Evolutionary conservation across 345 rosid species (phyloP), one percentile per base, ranked within the genome.

Genomic region (Eucalyptus caleyi): DNA sequence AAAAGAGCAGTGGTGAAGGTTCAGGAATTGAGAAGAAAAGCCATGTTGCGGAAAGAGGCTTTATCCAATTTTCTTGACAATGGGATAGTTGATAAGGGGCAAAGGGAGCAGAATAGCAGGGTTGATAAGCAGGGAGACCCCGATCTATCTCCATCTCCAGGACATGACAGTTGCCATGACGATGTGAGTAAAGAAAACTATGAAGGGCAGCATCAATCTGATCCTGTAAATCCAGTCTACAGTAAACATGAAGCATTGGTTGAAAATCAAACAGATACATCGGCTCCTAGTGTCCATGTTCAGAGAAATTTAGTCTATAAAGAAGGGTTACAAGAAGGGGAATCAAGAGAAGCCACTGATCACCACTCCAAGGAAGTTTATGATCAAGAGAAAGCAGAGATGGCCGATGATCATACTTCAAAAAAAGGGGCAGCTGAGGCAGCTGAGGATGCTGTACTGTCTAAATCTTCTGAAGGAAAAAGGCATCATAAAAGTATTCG

Each of bases 1-100:
- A 96, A 94, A 89, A 90, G 90, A 88, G 77, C 89, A 44, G 49
- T 89, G 53, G 50, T 67, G 5, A 93, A 89, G 93, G 83, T 88
- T 16, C 11, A 50, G 83, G 91, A 89, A 65, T 85, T 91, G 92
- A 86, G 87, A 60, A 87, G 87, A 72, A 93, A 93, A 93, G 94
- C 90, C 89, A 87, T 89, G 91, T 85, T 87, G 83, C 91, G 88
- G 15, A 92, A 92, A 47, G 90, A 80, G 85, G 77, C 88, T 86
- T 82, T 93, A 72, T 90, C 90, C 11, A 54, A 49, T 54, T 95
- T 93, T 90, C 44, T 92, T 32, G 89, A 90, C 72, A 51, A 42
- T 12, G 83, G 59, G 65, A 40, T 19, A 21, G 90, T 60, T 87
- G 86, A 69, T 60, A 49, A 56, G 40, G 87, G 32, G 67, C 42